These are phyloP conservation scores for Solanum rostratum DNA, from an alignment of 257 asterid genomes.

Conservation along the genomic window DNA sequence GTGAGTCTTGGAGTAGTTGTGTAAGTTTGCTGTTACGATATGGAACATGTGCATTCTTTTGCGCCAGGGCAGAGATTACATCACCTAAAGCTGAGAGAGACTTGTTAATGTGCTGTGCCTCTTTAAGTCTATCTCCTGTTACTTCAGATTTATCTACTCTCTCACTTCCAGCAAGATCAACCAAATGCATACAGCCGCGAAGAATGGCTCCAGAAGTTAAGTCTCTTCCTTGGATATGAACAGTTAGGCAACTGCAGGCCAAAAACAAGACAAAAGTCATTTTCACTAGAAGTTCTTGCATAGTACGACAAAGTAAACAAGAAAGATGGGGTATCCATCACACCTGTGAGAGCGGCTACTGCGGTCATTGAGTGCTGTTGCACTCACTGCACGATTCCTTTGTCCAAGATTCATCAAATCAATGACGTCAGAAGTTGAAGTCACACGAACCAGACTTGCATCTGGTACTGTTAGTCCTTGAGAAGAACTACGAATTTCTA, in stretches of 20 bases:
- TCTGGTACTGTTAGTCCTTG: conserved; percentile 94
- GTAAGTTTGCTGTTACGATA: conserved; percentile 95
- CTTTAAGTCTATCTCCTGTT: conserved; percentile 91
- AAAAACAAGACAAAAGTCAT: background rate
- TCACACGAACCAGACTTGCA: conserved; percentile 32
- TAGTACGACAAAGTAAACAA: background rate
- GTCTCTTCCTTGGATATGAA: conserved; percentile 94
- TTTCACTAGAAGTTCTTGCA: background rate
- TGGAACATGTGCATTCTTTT: conserved; percentile 81
- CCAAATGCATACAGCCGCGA: conserved; percentile 98
- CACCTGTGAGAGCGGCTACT: conserved; percentile 98
- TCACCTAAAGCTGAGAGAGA: conserved; percentile 98
- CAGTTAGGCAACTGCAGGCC: conserved; percentile 74
- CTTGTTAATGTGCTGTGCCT: conserved; percentile 91
- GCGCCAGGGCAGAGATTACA: conserved; percentile 90
- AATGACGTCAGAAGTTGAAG: conserved; percentile 55
- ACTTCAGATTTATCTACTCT: conserved; percentile 99
- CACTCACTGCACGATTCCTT: conserved; percentile 81
- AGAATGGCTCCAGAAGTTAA: conserved; percentile 61
- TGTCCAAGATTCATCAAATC: conserved; percentile 83
- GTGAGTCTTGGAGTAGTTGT: conserved; percentile 95
- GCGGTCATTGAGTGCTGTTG: conserved; percentile 98
- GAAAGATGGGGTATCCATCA: background rate
- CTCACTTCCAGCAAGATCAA: conserved; percentile 98
- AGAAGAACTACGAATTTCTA: conserved; percentile 90